Evolutionary conservation across 306 rosid genomes (phyloP), one percentile per base, ranked within the genome.

Genomic region (Lotus japonicus): DNA sequence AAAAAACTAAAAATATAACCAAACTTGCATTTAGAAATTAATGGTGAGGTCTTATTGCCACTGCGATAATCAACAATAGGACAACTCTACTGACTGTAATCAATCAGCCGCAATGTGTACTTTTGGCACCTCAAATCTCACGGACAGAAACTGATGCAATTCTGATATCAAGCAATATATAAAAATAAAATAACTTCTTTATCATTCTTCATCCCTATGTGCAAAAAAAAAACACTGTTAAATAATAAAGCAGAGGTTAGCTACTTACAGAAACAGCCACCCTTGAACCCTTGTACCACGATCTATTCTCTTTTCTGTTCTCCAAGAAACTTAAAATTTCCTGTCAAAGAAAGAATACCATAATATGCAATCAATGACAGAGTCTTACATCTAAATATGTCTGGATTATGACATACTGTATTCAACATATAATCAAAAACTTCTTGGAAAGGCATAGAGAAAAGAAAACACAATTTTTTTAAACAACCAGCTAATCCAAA

Each of bases 271-370:
- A 84, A 44, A 81, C 88, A 14, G 97, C 95, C 12, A 95, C 88
- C 42, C 95, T 80, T 26, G 97, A 90, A 52, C 97, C 97, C 77
- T 87, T 95, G 72, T 90, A 95, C 99, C 99, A 95, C 0, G 96
- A 88, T 41, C 85, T 82, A 64, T 95, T 95, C 76, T 95, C 99
- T 76, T 88, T 90, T 71, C 92, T 82, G 74, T 91, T 90, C 82
- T 90, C 99, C 87, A 95, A 83, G 89, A 95, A 95, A 77, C 91
- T 87, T 9, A 95, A 81, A 51, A 95, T 88, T 81, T 95, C 99
- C 99, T 90, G 85, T 50, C 42, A 77, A 19, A 74, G 4, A 59
- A 48, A 44, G 46, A 56, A 72, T 35, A 58, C 48, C 48, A 51
- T 33, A 36, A 55, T 12, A 4, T 57, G 66, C 5, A 64, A 74